Percentiles rank a stretch among this genome's conserved stretches.
Conservation (phyloP, 306 rosid species). For the Cicer bijugum region DNA sequence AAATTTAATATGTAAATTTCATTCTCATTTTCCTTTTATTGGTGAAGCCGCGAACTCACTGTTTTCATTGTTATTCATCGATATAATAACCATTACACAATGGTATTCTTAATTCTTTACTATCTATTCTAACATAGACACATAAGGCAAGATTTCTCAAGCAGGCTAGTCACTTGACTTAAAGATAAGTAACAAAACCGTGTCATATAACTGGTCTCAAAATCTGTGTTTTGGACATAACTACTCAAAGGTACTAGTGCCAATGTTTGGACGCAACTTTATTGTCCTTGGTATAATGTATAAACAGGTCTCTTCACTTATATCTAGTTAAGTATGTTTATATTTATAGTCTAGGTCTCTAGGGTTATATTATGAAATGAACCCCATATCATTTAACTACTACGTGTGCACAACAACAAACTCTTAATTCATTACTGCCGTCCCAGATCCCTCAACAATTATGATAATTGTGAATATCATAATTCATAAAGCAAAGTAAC, state of each 20-base stretch:
- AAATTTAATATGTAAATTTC: too few species aligned
- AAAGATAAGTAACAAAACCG: not conserved
- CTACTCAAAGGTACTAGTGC: slow-evolving; percentile 4
- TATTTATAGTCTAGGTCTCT: not conserved
- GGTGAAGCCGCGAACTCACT: not conserved
- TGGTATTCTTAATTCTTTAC: not conserved
- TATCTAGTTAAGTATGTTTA: slow-evolving; percentile 11
- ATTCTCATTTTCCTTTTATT: too few species aligned
- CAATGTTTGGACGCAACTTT: not conserved
- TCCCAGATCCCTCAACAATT: slow-evolving; percentile 8
- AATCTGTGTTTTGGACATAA: not conserved
- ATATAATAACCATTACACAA: too few species aligned
- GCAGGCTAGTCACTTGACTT: not conserved
- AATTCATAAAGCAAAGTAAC: not conserved
- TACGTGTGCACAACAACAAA: not conserved
- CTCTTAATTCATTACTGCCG: not conserved
- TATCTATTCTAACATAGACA: not conserved
- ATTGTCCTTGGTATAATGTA: slow-evolving; percentile 1
- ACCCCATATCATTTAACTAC: not conserved
- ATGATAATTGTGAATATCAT: not conserved
- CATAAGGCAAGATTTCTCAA: slow-evolving; percentile 8
- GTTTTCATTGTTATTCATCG: not conserved
- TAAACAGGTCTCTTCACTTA: slow-evolving; percentile 26
- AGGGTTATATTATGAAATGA: not conserved
- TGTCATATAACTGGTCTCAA: not conserved